Base-by-base conservation (phyloP, 768 basidiomycete genomes). In the Podaxis sp. region DNA sequence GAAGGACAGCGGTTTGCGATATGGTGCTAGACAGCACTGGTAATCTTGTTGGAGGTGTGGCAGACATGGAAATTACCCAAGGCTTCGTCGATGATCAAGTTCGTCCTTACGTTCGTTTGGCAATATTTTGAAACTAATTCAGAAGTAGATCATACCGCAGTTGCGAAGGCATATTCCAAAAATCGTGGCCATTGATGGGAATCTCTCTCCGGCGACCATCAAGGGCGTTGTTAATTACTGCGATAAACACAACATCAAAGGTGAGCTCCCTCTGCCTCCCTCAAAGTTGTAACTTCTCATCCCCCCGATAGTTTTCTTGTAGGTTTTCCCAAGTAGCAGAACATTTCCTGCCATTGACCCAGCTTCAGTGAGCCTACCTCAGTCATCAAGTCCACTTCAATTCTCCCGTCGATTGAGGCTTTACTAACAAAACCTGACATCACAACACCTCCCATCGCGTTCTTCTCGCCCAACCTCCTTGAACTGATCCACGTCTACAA, bases 311-410 rank as follows among this genome's bases (percentile, higher is more conserved):
- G 93, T 85, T 13, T 89, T 96, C 71, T 94, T 92, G 90, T 91
- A 70, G 67, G 87, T 76, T 19, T 53, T 13, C 57, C 27, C 17
- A 13, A 19, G n/a, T 47, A 22, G 2, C 22, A 8, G 52, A 37
- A 19, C 27, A 22, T 9, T 22, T 9, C 12, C 33, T 37, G 52
- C 49, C 55, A 63, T 66, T 68, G 63, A 38, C 66, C 38, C 22
- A 50, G 38, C 57, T 63, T n/a, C 65, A 93, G 91, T 72, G 97
- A 99, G 74, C 96, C 97, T 1, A 98, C 97, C 1, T 97, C 95
- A 0, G 80, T 89, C n/a, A 75, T 82, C 50, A 98, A 98, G 76
- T 88, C 91, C 0, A 77, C 79, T 1, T 76, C 80, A 2, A 86
- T 98, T 63, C 70, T 97, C 4, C 82, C 86, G 0, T 86, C 91